phyloP scores from a whole-genome alignment of 2,329 filamentous ascomycete genomes.

The Pseudogymnoascus sp. region DNA sequence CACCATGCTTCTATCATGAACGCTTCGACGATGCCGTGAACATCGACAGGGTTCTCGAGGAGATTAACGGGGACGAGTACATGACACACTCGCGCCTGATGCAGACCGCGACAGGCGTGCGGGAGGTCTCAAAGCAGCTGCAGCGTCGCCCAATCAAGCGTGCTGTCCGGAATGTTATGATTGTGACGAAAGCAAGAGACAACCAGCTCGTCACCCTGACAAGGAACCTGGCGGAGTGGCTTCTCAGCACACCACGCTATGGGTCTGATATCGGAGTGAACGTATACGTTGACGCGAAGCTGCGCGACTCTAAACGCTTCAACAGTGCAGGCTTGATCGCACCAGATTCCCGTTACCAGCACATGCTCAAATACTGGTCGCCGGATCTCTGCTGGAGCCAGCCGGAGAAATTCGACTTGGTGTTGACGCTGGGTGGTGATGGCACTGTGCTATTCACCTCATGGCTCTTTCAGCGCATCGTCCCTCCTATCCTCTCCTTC shows the following conservation, averaged over 20 bases:
- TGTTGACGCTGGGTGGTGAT: constrained; percentile 78
- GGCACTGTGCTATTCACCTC: constrained; percentile 83
- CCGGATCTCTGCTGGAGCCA: constrained; percentile 90
- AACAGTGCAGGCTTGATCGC: constrained; percentile 63
- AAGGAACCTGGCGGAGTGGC: constrained; percentile 77
- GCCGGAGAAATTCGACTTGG: constrained; percentile 92
- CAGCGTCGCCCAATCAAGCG: constrained; percentile 87
- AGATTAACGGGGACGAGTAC: constrained; percentile 81
- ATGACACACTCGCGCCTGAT: constrained; percentile 91
- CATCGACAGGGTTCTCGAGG: constrained; percentile 87
- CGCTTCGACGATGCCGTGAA: constrained; percentile 94
- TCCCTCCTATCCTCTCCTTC: constrained; percentile 78
- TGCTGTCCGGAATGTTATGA: constrained; percentile 92
- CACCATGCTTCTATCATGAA: constrained; percentile 96
- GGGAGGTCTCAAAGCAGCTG: constrained; percentile 91
- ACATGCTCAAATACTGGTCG: constrained; percentile 92
- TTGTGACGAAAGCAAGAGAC: constrained; percentile 94
- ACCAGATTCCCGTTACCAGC: constrained; percentile 65
- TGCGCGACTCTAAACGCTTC: constrained; percentile 82
- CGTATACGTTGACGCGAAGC: constrained; percentile 96
- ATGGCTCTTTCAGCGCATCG: constrained; percentile 85
- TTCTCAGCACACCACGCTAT: constrained; percentile 82
- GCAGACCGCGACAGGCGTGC: constrained; percentile 88
- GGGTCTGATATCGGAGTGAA: constrained; percentile 85
- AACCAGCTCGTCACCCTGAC: constrained; percentile 87